Percentiles rank a stretch among this genome's conserved stretches.
phyloP scores from a whole-genome alignment of 2,329 filamentous ascomycete genomes.

The Juglanconis oblonga region DNA sequence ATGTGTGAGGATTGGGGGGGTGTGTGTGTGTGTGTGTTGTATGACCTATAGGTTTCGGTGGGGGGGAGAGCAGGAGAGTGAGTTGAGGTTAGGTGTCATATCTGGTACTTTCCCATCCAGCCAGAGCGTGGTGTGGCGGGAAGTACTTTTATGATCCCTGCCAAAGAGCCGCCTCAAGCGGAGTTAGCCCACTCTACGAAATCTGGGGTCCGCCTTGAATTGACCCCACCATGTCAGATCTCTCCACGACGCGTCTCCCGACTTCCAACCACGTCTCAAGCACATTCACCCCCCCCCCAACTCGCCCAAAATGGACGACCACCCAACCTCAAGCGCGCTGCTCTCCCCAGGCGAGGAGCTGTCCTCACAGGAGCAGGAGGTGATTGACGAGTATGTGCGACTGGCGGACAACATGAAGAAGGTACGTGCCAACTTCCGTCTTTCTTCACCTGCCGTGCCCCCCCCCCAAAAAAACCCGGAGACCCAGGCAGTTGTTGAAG shows the following conservation, averaged over 20 bases:
- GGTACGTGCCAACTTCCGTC: constrained; percentile 45
- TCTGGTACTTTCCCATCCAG: not conserved
- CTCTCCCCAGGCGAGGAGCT: constrained; percentile 53
- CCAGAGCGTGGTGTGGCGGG: not conserved
- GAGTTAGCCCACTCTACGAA: not conserved
- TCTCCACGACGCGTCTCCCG: constrained; percentile 8
- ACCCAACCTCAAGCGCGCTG: constrained; percentile 22
- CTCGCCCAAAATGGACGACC: constrained; percentile 14
- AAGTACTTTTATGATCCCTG: not conserved
- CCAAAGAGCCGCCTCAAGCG: not conserved
- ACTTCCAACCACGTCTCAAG: not conserved
- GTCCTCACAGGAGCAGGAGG: constrained; percentile 83
- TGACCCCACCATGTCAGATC: constrained; percentile 11
- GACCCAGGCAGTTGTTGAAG: no score
- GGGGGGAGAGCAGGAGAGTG: not conserved
- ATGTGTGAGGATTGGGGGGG: not conserved
- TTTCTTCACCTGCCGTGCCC: not conserved
- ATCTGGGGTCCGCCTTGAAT: constrained; percentile 2
- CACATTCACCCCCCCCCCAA: not conserved
- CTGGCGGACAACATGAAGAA: constrained; percentile 88
- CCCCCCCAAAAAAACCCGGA: not conserved
- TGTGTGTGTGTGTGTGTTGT: not conserved
- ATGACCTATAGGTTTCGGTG: not conserved
- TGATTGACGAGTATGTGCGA: constrained; percentile 88
- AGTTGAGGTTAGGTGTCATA: not conserved